Evolutionary conservation across 2,329 filamentous ascomycete genomes (phyloP), one percentile per base, ranked within the genome.

Genomic region (Myriosclerotinia scirpicola): DNA sequence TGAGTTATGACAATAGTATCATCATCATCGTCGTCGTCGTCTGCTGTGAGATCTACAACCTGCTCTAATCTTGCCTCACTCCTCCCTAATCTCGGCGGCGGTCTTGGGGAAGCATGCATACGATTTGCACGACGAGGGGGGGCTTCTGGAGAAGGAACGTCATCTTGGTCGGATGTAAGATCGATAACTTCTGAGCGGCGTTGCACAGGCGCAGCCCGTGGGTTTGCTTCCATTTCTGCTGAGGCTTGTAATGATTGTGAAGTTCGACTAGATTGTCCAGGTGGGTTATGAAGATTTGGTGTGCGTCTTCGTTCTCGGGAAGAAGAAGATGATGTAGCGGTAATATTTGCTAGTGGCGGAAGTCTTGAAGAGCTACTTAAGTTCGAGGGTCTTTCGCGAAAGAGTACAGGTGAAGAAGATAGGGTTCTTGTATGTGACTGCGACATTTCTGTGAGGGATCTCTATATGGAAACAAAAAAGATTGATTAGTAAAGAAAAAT

Each of bases 21-120:
- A 50, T 68, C 62, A 17, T 46, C 54, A 12, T 79, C 78, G 14
- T 77, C 76, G 8, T 78, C 78, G 67, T 85, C 83, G 36, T 76
- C 76, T 52, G 34, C 55, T 3, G 84, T 86, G 12, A 86, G 78
- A 71, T 86, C 84, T 64, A 86, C 85, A 38, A 85, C 75, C 22
- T 73, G 68, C n/a, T 63, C 68, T 14, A 75, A 34, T 9, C 64
- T 67, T 30, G 69, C 69, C 69, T 75, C 72, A 62, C 71, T 75
- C 67, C 74, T 70, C n/a, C 69, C 73, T 34, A 76, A 68, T 36
- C 71, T 54, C 14, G 58, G 64, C 12, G 55, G 55, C 50, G 71
- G 74, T 63, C 71, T 67, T 26, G 68, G 69, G 8, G 68, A 65
- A 48, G 61, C 68, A 46, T 54, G 17, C 20, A 30, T 54, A 54